These are phyloP conservation scores for Neurospora pannonica DNA, from an alignment of 495 filamentous ascomycete genomes.

Conservation along the genomic window DNA sequence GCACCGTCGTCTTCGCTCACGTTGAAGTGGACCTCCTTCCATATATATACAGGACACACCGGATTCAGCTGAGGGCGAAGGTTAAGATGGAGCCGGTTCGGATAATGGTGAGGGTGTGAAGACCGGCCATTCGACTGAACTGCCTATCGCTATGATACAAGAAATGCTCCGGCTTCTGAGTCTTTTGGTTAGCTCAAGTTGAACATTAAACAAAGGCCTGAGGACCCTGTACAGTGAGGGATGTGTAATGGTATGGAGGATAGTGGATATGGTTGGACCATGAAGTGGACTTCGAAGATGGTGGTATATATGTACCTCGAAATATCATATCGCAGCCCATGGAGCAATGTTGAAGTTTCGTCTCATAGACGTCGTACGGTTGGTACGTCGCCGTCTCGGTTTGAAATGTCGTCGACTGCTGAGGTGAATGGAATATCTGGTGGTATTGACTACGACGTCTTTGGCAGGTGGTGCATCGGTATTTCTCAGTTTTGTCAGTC, in stretches of 20 bases:
- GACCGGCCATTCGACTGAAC: background rate
- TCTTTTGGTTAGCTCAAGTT: background rate
- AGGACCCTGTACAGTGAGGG: background rate
- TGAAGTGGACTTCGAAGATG: background rate
- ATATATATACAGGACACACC: slow-evolving; percentile 5
- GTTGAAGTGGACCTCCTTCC: slow-evolving; percentile 13
- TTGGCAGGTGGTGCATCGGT: background rate
- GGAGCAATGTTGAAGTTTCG: background rate
- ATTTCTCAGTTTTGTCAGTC: background rate
- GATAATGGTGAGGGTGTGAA: background rate
- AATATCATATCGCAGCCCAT: background rate
- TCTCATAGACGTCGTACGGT: background rate
- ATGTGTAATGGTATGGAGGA: background rate
- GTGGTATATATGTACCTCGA: background rate
- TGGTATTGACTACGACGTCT: background rate
- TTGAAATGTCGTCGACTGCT: background rate
- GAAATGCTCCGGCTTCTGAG: background rate
- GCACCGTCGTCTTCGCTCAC: slow-evolving; percentile 9
- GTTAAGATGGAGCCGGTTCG: background rate
- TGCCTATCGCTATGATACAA: background rate
- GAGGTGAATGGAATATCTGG: background rate
- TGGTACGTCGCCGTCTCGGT: background rate
- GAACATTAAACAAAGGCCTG: background rate
- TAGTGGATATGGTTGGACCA: background rate
- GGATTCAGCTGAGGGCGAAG: background rate